Conservation (phyloP, 495 filamentous ascomycete genomes). For the Aspergillus coremiiformis region DNA sequence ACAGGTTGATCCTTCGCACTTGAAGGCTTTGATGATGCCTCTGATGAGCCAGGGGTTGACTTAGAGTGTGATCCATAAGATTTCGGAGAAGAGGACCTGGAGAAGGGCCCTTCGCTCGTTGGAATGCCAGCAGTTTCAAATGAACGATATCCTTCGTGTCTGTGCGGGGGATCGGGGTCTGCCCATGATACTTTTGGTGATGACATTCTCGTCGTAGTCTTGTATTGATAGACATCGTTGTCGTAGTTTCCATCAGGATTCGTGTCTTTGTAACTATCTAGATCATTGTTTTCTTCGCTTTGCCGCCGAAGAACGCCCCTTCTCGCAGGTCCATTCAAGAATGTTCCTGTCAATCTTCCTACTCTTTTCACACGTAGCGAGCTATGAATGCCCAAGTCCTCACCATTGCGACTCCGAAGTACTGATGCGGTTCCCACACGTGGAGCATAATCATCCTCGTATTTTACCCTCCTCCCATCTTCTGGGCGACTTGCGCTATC, state of each 20-base stretch:
- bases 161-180: slow-evolving; percentile 33
- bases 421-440: slow-evolving; percentile 45
- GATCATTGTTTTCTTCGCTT: slow-evolving; percentile 60
- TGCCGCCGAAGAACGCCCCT: slow-evolving; percentile 61
- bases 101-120: slow-evolving; percentile 28
- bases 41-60: slow-evolving; percentile 35
- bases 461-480: slow-evolving; percentile 36
- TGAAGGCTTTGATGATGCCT: slow-evolving; percentile 34
- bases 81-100: slow-evolving; percentile 35
- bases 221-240: slow-evolving; percentile 24
- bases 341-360: slow-evolving; percentile 61
- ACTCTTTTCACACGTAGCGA: slow-evolving; percentile 68
- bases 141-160: slow-evolving; percentile 21
- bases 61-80: slow-evolving; percentile 36
- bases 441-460: slow-evolving; percentile 40
- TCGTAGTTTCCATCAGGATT: slow-evolving; percentile 19
- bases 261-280: slow-evolving; percentile 20
- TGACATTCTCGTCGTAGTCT: slow-evolving; percentile 26
- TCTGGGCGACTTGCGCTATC: slow-evolving; percentile 37
- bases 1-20: slow-evolving; percentile 41
- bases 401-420: slow-evolving; percentile 39
- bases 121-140: slow-evolving; percentile 15
- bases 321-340: slow-evolving; percentile 67
- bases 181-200: slow-evolving; percentile 42
- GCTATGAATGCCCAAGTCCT: slow-evolving; percentile 55